Evolutionary conservation across 495 filamentous ascomycete species (phyloP), one percentile per base, ranked within the genome.

Genomic region (Pseudotulostoma volvatum): DNA sequence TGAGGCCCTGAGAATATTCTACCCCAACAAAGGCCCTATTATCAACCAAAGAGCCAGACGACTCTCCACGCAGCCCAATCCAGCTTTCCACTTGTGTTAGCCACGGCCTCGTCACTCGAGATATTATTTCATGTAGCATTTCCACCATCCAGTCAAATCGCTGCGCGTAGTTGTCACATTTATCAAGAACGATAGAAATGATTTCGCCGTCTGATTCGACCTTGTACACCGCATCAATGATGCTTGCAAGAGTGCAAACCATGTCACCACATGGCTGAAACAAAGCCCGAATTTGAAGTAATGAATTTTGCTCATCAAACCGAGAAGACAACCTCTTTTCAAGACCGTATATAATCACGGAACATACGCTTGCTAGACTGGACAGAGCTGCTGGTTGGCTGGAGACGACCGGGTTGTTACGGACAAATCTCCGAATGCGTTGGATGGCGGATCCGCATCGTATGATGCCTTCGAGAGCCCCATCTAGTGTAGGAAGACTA

Each of bases 11-110:
- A 16, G 42, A 31, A 18, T 41, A 41, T 31, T 72, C 73, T 0
- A 81, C 57, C 28, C 63, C 68, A 33, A 84, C 72, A 54, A 84
- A 88, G 18, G 55, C 57, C 16, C 45, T 57, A 28, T 28, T 28
- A 5, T 11, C 23, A 25, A 43, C 57, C 39, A 63, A 64, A 0
- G 63, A 59, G 0, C 52, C 43, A 4, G 67, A 63, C 11, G 61
- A 56, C 39, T 77, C 76, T 5, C 61, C 52, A 38, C 62, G 70
- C 7, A 90, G 62, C 0, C 86, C 86, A 40, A 87, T 68, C 83
- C 84, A 93, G 37, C 75, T 70, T 33, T 81, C 74, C 1, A 81
- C 60, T 36, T 78, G 71, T 13, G 74, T 68, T 28, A 81, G 64
- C 77, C 82, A 94, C 2, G 88, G 63, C 9, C 42, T 45, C 7